Base-by-base conservation (phyloP, 306 rosid species). In the Vigna angularis region DNA sequence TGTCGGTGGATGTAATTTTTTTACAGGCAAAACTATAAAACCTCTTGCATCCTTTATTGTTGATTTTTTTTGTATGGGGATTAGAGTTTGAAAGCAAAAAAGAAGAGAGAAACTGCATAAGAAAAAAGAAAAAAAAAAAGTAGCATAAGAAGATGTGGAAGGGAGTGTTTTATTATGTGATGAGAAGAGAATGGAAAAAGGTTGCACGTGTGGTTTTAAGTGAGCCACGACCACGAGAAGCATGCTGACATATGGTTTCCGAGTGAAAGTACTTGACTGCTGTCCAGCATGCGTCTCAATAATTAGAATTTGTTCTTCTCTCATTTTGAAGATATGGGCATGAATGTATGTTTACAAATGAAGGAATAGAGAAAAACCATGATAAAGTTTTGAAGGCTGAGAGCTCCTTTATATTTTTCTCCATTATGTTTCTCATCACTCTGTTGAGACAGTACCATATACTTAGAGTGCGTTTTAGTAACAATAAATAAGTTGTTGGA, bases 191-290 rank as follows among this genome's bases (percentile, higher is more conserved):
- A 30, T 8, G 62, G 53, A 36, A 67, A 58, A 79, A 68, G 86
- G 32, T 59, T 26, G 84, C 87, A 83, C 87, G 84, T 79, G 81
- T 75, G 84, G 78, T 22, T 76, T 70, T 55, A 40, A 79, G 77
- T 9, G 59, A 65, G 82, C 82, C 76, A 78, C 83, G 75, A 66
- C 76, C 72, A 73, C 83, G 71, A 78, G 44, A 70, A 50, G 69
- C 63, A 51, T 70, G 81, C 81, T 82, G 85, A 70, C 85, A 57
- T 20, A 20, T 57, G 66, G 34, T 66, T 83, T 72, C 44, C 76
- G 62, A 66, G 83, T 66, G 65, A 36, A 45, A 56, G 66, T 14
- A 65, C 58, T 55, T 71, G 28, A 47, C 77, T 18, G 58, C 73
- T 53, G 42, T 47, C 4, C 24, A 24, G 11, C 74, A 57, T 67